Evolutionary conservation across 2,329 filamentous ascomycete genomes (phyloP), one percentile per base, ranked within the genome.

Genomic region (Pseudodiploospora longispora): DNA sequence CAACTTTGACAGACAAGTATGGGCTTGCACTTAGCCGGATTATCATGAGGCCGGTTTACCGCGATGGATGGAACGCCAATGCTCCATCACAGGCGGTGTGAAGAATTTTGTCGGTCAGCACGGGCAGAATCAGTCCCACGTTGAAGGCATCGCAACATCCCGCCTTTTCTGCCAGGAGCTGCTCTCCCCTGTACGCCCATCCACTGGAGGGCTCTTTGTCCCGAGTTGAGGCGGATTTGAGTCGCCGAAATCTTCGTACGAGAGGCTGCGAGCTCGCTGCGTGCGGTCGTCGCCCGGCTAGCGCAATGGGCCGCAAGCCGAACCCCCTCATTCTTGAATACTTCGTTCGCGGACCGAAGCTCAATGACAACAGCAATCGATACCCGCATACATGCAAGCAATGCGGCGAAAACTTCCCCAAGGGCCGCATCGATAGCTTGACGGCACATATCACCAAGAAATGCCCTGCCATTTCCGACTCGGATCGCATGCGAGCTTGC

Each of bases 311-410:
- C 61, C 80, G 87, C 60, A 83, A 84, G 67, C 87, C 87, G 52
- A 91, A 93, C 65, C 80, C 82, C 56, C 74, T 95, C 55, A 90
- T 95, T 62, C 76, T 87, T 63, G 82, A 91, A 66, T 93, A 88
- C 71, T 96, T 95, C 64, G 80, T 87, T 62, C 80, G 89, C 54
- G 90, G 90, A 7, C 78, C 80, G 34, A 95, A 95, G 68, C 76
- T 95, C 56, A 81, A 84, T 59, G 88, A 95, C 67, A 84, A 86
- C 52, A 93, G 87, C 70, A 95, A 95, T 64, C 81, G 90, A 47
- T 96, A 96, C 60, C 83, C 87, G 55, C 87, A 95, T 60, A 93
- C 86, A 9, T 95, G 89, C 77, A 91, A 86, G 64, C 76, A 82
- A 52, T 95, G 88, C 62, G 87, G 87, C 53, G 85, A 93, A 65